Percentiles rank a stretch among this genome's conserved stretches.
Evolutionary conservation across 2,329 filamentous ascomycete genomes (phyloP).

Genomic region (Akanthomyces uredinophilus): DNA sequence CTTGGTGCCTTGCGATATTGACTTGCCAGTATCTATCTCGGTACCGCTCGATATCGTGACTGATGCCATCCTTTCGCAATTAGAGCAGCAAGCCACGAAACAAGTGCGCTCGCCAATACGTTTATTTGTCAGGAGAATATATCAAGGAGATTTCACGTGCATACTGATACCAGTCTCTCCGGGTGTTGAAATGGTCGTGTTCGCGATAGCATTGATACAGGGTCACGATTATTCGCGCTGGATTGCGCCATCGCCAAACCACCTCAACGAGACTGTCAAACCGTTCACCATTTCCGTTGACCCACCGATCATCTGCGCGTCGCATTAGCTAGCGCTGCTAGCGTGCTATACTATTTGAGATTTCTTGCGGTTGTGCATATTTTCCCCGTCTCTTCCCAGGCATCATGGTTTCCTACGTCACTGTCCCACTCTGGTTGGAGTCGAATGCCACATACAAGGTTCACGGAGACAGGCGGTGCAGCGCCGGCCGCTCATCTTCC

Average conservation of each 20-base stretch:
- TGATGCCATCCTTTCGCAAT: not conserved
- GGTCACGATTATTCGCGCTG: slow-evolving; percentile 6
- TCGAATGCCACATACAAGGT: too few relatives aligned
- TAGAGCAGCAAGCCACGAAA: not conserved
- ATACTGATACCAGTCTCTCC: not conserved
- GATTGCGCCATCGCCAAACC: slow-evolving; percentile 8
- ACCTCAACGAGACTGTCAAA: too few relatives aligned
- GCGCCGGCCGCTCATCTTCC: too few relatives aligned
- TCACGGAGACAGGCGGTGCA: too few relatives aligned
- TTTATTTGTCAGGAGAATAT: not conserved
- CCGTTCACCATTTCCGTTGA: not conserved
- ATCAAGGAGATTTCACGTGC: not conserved
- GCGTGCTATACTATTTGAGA: too few relatives aligned
- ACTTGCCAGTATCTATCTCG: not conserved
- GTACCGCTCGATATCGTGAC: not conserved
- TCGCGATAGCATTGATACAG: not conserved
- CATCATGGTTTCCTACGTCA: not conserved
- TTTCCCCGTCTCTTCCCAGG: not conserved
- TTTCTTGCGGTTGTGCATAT: too few relatives aligned
- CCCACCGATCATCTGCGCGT: not conserved
- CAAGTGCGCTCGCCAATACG: too few relatives aligned
- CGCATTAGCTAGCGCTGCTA: not conserved
- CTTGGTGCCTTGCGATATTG: not conserved
- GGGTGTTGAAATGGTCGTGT: not conserved
- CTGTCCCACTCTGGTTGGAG: too few relatives aligned